Conservation (phyloP, 1,284 basidiomycete genomes). For the Marasmius fiardii region DNA sequence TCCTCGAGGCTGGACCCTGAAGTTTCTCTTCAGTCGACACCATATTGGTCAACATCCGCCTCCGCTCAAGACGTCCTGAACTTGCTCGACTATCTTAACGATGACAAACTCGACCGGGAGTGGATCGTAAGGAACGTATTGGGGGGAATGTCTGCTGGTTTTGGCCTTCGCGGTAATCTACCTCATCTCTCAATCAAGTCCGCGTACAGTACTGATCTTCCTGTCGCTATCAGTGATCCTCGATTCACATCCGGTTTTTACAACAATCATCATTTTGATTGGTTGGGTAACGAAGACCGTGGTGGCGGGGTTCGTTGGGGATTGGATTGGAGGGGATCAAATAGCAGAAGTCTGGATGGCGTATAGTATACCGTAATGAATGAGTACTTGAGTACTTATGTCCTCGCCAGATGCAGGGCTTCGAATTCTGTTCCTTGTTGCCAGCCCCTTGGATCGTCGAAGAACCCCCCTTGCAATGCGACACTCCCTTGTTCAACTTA, state of each 20-base stretch:
- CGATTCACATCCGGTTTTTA: slow-evolving; percentile 73
- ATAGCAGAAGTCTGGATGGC: slow-evolving; percentile 62
- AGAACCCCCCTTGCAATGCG: too few relatives aligned
- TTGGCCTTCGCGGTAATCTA: slow-evolving; percentile 41
- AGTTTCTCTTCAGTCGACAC: slow-evolving; percentile 11
- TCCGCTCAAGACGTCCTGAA: slow-evolving; percentile 28
- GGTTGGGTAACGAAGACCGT: slow-evolving; percentile 77
- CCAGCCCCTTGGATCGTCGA: too few relatives aligned
- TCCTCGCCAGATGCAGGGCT: too few relatives aligned
- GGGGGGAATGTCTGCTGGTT: slow-evolving; percentile 76
- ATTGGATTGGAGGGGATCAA: slow-evolving; percentile 59
- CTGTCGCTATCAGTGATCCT: slow-evolving; percentile 53
- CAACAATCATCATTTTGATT: slow-evolving; percentile 70
- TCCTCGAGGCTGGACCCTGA: slow-evolving; percentile 10
- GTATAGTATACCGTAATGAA: slow-evolving; percentile 68
- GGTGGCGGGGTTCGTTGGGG: slow-evolving; percentile 55
- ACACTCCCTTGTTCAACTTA: too few relatives aligned
- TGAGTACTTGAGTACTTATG: neutral
- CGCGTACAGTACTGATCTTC: neutral
- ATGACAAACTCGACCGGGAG: slow-evolving; percentile 70
- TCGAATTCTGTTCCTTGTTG: too few relatives aligned
- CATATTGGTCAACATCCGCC: slow-evolving; percentile 15
- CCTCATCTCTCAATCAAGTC: neutral
- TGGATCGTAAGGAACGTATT: slow-evolving; percentile 85
- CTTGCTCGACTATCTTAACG: slow-evolving; percentile 53